Base-by-base conservation (phyloP, 495 filamentous ascomycete genomes). In the Penicillium angulare region DNA sequence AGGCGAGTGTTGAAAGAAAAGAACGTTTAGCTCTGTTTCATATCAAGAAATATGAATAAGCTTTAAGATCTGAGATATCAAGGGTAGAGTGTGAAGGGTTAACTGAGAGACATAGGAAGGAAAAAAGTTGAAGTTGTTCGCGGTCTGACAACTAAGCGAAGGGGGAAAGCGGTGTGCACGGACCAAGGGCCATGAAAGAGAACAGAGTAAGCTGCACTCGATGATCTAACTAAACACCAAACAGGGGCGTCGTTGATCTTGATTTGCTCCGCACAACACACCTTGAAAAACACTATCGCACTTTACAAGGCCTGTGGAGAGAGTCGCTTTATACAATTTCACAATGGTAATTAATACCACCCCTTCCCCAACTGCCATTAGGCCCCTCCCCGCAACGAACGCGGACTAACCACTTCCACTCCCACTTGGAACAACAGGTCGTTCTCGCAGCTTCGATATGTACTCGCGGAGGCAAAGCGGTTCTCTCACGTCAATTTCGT, bases 361-460 rank as follows among this genome's bases (percentile, higher is more conserved):
- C 35, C 17, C 34, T 2, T 4, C 21, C 21, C 10, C 17, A 35
- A 49, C 18, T 20, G 40, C 48, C 27, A 44, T 20, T 17, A 29
- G 4, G 15, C 4, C 6, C 13, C 29, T 22, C 43, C 31, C 27
- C 27, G 20, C 22, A 24, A 35, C 34, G 45, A 13, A 23, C 45
- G 7, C 39, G 18, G 23, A 58, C 66, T 69, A 41, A 72, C 56
- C 50, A 47, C 50, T 33, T 34, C 50, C 36, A 53, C 59, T 57
- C 60, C 55, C 63, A 9, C 2, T 31, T 51, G n/a, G n/a, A n/a
- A n/a, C 45, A 49, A 61, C 63, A 96, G 93, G 93, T 98, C 70
- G 88, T 98, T 66, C 89, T 98, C 64, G 93, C 93, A 72, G 93
- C 93, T 47, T 97, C 95, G 64, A 96, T 98, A 79, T 97, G 93